These are phyloP conservation scores for Saccharomyces paradoxus DNA, from an alignment of 805 yeast genomes.

Conservation along the genomic window DNA sequence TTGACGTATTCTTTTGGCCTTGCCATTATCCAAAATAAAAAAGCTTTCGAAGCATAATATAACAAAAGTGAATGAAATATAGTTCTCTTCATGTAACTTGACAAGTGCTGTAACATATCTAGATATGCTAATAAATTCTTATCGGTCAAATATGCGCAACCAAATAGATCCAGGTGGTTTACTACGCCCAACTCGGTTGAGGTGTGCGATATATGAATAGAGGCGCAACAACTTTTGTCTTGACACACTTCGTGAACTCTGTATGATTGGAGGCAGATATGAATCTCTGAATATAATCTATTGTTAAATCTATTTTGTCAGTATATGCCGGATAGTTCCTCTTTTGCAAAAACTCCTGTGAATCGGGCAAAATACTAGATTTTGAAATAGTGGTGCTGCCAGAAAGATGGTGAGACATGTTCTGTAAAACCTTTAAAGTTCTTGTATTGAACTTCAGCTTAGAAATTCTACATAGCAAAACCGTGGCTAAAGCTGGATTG, in stretches of 20 bases:
- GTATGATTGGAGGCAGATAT: constrained; percentile 41
- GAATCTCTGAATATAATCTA: constrained; percentile 37
- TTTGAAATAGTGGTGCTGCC: constrained; percentile 5
- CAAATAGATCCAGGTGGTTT: constrained; percentile 38
- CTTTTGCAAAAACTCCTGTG: constrained; percentile 13
- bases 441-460: constrained; percentile 26
- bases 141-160: constrained; percentile 35
- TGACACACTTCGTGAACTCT: constrained; percentile 33
- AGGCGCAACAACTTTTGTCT: constrained; percentile 15
- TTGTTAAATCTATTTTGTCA: constrained; percentile 30
- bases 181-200: constrained; percentile 33
- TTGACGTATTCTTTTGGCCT: constrained; percentile 39
- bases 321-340: constrained; percentile 6
- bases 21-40: constrained; percentile 41
- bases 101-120: constrained; percentile 31
- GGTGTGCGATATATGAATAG: constrained; percentile 29
- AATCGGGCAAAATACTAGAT: constrained; percentile 12
- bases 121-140: constrained; percentile 31
- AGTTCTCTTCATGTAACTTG: constrained; percentile 33
- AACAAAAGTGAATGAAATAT: constrained; percentile 38
- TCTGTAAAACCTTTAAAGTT: constrained; percentile 24
- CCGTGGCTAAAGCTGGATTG: constrained; percentile 10
- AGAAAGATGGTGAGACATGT: constrained; percentile 12
- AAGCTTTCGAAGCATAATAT: constrained; percentile 36
- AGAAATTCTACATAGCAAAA: constrained; percentile 20